Evolutionary conservation across 1,139 yeast species (phyloP).

Genomic region (Hansenula lynferdii): DNA sequence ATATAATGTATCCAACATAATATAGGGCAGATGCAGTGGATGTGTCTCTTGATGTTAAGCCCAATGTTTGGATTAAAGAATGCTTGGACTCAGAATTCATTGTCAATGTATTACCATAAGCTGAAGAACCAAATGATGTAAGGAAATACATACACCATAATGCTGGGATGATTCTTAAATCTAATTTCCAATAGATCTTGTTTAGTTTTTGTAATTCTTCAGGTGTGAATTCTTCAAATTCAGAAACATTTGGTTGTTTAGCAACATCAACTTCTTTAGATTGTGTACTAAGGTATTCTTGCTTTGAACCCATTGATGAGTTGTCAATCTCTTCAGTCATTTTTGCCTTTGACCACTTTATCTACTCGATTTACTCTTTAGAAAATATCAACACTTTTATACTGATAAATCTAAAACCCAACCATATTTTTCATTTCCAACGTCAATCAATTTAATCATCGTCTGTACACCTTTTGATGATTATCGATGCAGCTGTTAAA

Average conservation of each 20-base stretch:
- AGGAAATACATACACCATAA: slow-evolving; percentile 77
- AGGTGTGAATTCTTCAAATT: slow-evolving; percentile 13
- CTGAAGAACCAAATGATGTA: slow-evolving; percentile 72
- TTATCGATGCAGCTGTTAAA: no score
- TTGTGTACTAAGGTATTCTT: neutral
- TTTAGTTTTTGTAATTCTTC: slow-evolving; percentile 40
- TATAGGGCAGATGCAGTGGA: slow-evolving; percentile 79
- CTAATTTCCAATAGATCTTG: slow-evolving; percentile 60
- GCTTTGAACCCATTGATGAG: neutral
- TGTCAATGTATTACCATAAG: slow-evolving; percentile 76
- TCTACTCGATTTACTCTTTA: no score
- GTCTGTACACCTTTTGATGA: no score
- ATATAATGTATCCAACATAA: slow-evolving; percentile 77
- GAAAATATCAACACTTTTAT: no score
- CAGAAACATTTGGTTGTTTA: neutral
- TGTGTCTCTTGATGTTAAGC: slow-evolving; percentile 49
- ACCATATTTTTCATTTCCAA: no score
- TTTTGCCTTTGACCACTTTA: no score
- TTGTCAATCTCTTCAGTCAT: neutral
- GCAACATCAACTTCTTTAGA: slow-evolving; percentile 5
- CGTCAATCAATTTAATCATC: no score
- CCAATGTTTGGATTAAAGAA: slow-evolving; percentile 51
- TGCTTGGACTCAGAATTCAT: slow-evolving; percentile 68
- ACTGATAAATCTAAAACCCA: no score
- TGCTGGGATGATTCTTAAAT: slow-evolving; percentile 73